These are phyloP conservation scores for Cordyceps farinosa DNA, from an alignment of 2,329 filamentous ascomycete species.

Conservation along the genomic window DNA sequence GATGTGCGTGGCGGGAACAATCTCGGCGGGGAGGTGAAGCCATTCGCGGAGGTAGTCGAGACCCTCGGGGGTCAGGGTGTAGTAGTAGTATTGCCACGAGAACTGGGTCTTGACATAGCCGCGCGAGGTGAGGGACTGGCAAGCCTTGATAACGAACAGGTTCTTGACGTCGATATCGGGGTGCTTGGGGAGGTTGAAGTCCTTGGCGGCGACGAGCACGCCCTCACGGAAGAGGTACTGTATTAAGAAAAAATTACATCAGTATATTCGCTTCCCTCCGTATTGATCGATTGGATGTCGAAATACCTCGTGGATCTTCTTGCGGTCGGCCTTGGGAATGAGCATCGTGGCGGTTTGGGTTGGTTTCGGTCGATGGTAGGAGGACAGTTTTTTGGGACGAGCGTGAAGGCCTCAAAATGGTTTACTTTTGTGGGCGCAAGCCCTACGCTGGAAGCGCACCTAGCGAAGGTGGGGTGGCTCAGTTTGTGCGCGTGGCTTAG, in stretches of 20 bases:
- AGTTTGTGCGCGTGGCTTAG: conserved; percentile 26
- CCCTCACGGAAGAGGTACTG: conserved; percentile 94
- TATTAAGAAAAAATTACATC: conserved; percentile 19
- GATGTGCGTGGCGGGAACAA: conserved; percentile 99
- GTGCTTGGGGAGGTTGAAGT: conserved; percentile 98
- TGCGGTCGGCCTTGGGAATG: conserved; percentile 99
- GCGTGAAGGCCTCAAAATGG: conserved; percentile 41
- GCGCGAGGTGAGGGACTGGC: conserved; percentile 96
- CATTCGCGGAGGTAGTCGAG: conserved; percentile 99
- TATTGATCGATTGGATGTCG: conserved; percentile 14
- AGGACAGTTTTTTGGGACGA: conserved; percentile 37
- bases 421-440: conserved; percentile 46
- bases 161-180: conserved; percentile 99
- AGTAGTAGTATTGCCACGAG: conserved; percentile 99
- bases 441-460: conserved; percentile 36
- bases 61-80: conserved; percentile 98
- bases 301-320: conserved; percentile 91
- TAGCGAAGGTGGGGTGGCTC: conserved; percentile 34
- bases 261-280: conserved; percentile 17
- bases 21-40: conserved; percentile 99
- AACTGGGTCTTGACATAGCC: conserved; percentile 99
- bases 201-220: conserved; percentile 97
- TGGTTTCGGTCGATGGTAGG: conserved; percentile 49
- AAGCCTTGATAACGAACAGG: conserved; percentile 98
- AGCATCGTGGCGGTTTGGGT: conserved; percentile 69